Evolutionary conservation across 768 basidiomycete genomes (phyloP).

Genomic region (Rhizopogon salebrosus): DNA sequence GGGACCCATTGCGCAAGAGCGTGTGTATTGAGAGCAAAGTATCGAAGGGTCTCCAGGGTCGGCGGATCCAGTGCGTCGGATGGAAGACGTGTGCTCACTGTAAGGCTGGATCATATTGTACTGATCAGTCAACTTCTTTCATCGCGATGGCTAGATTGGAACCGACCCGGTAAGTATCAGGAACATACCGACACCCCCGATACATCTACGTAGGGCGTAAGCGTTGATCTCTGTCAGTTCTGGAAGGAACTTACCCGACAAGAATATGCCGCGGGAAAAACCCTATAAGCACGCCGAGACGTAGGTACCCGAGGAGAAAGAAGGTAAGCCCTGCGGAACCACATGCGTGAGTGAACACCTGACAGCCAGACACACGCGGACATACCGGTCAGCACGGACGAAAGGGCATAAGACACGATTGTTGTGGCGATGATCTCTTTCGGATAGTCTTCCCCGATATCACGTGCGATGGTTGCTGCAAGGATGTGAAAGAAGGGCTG

Average conservation of each 20-base stretch:
- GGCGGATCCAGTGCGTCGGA: slow-evolving; percentile 69
- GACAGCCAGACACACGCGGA: neutral
- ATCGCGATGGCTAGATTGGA: neutral
- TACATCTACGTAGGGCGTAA: slow-evolving; percentile 45
- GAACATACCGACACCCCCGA: slow-evolving; percentile 95
- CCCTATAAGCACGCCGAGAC: slow-evolving; percentile 80
- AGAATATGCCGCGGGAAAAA: slow-evolving; percentile 97
- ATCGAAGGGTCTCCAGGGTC: slow-evolving; percentile 56
- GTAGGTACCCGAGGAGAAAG: slow-evolving; percentile 79
- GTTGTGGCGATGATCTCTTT: slow-evolving; percentile 86
- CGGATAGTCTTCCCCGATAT: slow-evolving; percentile 67
- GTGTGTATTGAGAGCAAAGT: slow-evolving; percentile 60
- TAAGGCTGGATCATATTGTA: slow-evolving; percentile 44
- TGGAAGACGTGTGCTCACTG: slow-evolving; percentile 77
- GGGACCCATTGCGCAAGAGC: slow-evolving; percentile 75
- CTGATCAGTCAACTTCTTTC: neutral
- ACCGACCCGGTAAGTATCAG: slow-evolving; percentile 81
- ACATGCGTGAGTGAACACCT: neutral
- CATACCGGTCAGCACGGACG: slow-evolving; percentile 80
- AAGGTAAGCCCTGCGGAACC: slow-evolving; percentile 49
- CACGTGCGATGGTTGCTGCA: slow-evolving; percentile 64
- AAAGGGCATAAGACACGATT: slow-evolving; percentile 81
- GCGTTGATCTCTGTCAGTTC: neutral
- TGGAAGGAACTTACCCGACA: slow-evolving; percentile 60
- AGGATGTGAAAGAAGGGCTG: slow-evolving; percentile 96